Evolutionary conservation across 169 alveolate genomes (phyloP), one percentile per base, ranked within the genome.

Genomic region (Plasmodium inui): DNA sequence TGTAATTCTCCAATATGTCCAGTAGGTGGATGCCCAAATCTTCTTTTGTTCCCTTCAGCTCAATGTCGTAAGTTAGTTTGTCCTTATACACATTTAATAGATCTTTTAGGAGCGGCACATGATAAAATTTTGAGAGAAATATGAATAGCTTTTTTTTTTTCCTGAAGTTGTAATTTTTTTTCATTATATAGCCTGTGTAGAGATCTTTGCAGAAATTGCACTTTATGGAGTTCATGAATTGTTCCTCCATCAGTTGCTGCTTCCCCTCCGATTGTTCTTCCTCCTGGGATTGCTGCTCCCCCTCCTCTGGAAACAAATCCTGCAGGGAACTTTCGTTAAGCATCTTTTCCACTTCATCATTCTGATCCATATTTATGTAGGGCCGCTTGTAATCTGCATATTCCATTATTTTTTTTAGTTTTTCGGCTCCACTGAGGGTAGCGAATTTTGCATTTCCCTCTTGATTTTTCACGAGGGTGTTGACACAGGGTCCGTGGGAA

Each of bases 21-120:
- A 89, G 50, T 61, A 89, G 7, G 72, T 39, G 82, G 22, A 79
- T 1, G 0, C 94, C 94, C 34, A 89, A 67, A 41, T 89, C 30
- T 89, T 89, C 94, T 17, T 80, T 79, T 12, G 82, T 89, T 61
- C 94, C 94, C 82, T 89, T 89, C 32, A 89, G 74, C 73, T 89
- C 94, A 28, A 89, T 89, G 73, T 89, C 94, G 72, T 89, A 89
- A 1, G 84, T 61, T 61, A 89, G 19, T 61, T 89, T 67, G n/a
- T 79, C 72, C 50, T 89, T 73, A 41, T 57, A 89, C 39, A 80
- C 0, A 14, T 89, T 81, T 67, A 89, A 22, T 22, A 89, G 2
- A 89, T 89, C 90, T 39, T 26, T 70, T 39, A 89, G 37, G 32
- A 89, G 71, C 1, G 94, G 94, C n/a, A 81, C 83, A 34, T 89